Percentiles rank a stretch among this genome's conserved stretches.
Conservation (phyloP, 208 protist genomes). For the Wallacemonas sp. region DNA sequence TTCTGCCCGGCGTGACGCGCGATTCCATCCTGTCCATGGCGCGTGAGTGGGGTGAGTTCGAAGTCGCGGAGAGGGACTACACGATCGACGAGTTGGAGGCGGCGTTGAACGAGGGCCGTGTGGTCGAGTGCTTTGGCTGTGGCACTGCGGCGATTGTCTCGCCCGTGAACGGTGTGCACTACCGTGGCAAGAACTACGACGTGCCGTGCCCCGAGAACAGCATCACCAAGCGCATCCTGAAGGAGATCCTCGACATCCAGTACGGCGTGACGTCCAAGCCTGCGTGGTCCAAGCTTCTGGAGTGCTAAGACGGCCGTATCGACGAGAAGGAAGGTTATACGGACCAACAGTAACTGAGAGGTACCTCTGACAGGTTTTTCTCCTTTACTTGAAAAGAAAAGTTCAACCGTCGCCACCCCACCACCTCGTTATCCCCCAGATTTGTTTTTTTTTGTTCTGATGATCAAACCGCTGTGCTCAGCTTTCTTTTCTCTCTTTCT, state of each 20-base stretch:
- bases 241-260: conserved; percentile 65
- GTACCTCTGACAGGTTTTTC: background rate
- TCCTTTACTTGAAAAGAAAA: too few relatives aligned
- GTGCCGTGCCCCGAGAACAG: conserved; percentile 52
- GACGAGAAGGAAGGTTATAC: too few relatives aligned
- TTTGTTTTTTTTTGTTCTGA: too few relatives aligned
- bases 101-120: conserved; percentile 75
- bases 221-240: conserved; percentile 49
- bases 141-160: conserved; percentile 97
- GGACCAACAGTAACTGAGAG: too few relatives aligned
- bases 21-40: conserved; percentile 94
- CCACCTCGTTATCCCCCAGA: too few relatives aligned
- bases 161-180: conserved; percentile 89
- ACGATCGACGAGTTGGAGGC: conserved; percentile 87
- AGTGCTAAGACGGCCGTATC: too few relatives aligned
- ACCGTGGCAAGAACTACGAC: conserved; percentile 57
- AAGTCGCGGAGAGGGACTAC: conserved; percentile 81
- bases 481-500: too few relatives aligned
- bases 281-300: conserved; percentile 44
- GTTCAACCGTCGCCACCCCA: too few relatives aligned
- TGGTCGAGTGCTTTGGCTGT: conserved; percentile 95
- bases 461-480: too few relatives aligned
- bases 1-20: conserved; percentile 96
- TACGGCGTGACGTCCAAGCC: conserved; percentile 46
- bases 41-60: conserved; percentile 79